Evolutionary conservation across 2,329 filamentous ascomycete genomes (phyloP), one percentile per base, ranked within the genome.

Genomic region (Sarocladiaceae sp.): DNA sequence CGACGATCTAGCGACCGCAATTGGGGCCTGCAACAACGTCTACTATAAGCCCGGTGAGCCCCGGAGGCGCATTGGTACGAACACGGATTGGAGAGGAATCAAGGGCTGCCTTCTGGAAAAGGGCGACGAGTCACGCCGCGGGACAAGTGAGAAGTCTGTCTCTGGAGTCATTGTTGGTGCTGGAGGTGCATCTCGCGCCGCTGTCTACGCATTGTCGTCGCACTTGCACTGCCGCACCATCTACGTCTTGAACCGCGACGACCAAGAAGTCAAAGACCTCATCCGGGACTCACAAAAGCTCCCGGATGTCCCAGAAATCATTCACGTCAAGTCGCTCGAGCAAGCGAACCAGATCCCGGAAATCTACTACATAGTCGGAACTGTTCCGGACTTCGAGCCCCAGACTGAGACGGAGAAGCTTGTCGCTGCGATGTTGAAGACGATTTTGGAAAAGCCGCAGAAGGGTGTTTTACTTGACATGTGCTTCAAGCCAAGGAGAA

Each of bases 81-180:
- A 75, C 54, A 75, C 71, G 2, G 71, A 75, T 54, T 73, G 71
- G 71, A 55, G 64, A 1, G 71, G 72, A 2, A 66, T 75, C 50
- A 63, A 64, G 35, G 66, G 62, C 4, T 72, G 66, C 52, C 56
- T 73, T 12, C 40, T 46, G 13, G 40, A 46, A 18, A 46, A 46
- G 23, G 40, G 12, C 53, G 61, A 42, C 7, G 33, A 33, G 22
- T 28, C 28, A 11, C 47, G 47, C 15, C 47, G 47, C 8, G 54
- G 52, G 23, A 54, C 51, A 6, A 11, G 52, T 52, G 40, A 26
- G 23, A 52, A 55, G 26, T 55, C 56, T 44, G 53, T 56, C 26
- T 54, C 62, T 3, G 68, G 64, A 2, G 50, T 74, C 29, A 64
- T 74, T 10, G 62, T 74, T 15, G 71, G 70, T 0, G 71, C 71